Conservation (phyloP, 441 rosid species). For the Arabidopsis hybrid region DNA sequence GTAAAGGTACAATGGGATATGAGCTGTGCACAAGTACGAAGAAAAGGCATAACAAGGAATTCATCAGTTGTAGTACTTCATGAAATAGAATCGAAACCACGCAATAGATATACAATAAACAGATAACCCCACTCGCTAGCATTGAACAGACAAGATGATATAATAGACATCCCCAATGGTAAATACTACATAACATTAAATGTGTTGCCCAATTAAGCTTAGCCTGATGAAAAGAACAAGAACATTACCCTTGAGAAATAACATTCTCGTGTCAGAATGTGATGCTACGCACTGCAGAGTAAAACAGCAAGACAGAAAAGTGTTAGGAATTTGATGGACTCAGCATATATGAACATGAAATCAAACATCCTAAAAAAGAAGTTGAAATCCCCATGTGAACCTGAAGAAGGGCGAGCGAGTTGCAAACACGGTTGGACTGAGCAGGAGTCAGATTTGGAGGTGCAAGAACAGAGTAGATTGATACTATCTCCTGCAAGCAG, state of each 20-base stretch:
- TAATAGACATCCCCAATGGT: not conserved
- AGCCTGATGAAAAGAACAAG: constrained; percentile 29
- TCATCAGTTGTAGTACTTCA: constrained; percentile 1
- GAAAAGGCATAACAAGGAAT: not conserved
- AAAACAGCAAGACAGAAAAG: constrained; percentile 4
- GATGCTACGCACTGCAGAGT: constrained; percentile 91
- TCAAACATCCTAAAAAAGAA: constrained; percentile 16
- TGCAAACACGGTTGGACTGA: constrained; percentile 97
- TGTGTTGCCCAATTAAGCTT: constrained; percentile 20
- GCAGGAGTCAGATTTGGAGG: constrained; percentile 93
- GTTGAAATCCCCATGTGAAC: constrained; percentile 43
- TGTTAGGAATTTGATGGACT: constrained; percentile 30
- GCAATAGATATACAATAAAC: not conserved
- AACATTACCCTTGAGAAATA: constrained; percentile 89
- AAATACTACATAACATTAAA: not conserved
- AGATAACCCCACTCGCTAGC: not conserved
- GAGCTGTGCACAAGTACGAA: constrained; percentile 66
- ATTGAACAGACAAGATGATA: not conserved
- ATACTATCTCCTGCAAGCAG: constrained; percentile 87
- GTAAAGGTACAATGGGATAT: constrained; percentile 92
- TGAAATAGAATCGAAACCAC: not conserved
- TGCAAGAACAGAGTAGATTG: constrained; percentile 93
- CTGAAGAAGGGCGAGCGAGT: constrained; percentile 99
- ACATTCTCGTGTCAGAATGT: constrained; percentile 95
- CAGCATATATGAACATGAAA: constrained; percentile 10